Conservation (phyloP, 2,329 filamentous ascomycete genomes). For the Trichoderma koningiopsis region DNA sequence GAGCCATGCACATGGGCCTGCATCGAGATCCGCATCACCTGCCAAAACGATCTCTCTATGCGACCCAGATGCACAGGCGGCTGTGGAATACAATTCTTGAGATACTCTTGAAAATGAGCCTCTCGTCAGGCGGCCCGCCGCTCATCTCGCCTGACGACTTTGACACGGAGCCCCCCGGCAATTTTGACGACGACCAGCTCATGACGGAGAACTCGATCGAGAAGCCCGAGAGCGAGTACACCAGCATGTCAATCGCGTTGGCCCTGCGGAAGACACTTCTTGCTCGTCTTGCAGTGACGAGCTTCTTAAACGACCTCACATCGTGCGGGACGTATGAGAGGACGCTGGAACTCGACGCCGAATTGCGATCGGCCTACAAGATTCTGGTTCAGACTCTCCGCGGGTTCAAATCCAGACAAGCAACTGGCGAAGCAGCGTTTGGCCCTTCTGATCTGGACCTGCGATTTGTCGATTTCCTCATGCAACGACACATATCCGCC, state of each 20-base stretch:
- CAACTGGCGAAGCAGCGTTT: slow-evolving; percentile 27
- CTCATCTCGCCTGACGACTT: slow-evolving; percentile 49
- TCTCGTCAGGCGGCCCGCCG: slow-evolving; percentile 50
- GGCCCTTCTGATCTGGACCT: slow-evolving; percentile 44
- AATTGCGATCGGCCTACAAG: slow-evolving; percentile 48
- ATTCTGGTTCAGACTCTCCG: slow-evolving; percentile 41
- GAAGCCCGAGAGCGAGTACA: slow-evolving; percentile 42
- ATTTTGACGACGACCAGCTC: slow-evolving; percentile 54
- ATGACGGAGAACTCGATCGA: slow-evolving; percentile 35
- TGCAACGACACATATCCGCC: slow-evolving; percentile 56
- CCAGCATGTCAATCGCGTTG: slow-evolving; percentile 45
- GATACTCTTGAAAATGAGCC: slow-evolving; percentile 47
- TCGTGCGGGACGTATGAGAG: slow-evolving; percentile 46
- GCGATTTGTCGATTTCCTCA: slow-evolving; percentile 51
- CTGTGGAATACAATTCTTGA: slow-evolving; percentile 58
- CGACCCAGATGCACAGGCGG: slow-evolving; percentile 51
- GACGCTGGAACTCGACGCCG: slow-evolving; percentile 46
- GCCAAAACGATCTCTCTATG: slow-evolving; percentile 40
- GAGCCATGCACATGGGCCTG: slow-evolving; percentile 53
- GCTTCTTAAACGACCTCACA: slow-evolving; percentile 47
- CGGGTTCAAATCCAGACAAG: slow-evolving; percentile 25
- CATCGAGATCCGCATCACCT: slow-evolving; percentile 51
- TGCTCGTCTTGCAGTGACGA: slow-evolving; percentile 46
- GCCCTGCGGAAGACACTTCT: slow-evolving; percentile 48
- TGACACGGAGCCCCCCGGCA: slow-evolving; percentile 51